phyloP scores from a whole-genome alignment of 179 eudicot genomes.

The Gypsophila paniculata region DNA sequence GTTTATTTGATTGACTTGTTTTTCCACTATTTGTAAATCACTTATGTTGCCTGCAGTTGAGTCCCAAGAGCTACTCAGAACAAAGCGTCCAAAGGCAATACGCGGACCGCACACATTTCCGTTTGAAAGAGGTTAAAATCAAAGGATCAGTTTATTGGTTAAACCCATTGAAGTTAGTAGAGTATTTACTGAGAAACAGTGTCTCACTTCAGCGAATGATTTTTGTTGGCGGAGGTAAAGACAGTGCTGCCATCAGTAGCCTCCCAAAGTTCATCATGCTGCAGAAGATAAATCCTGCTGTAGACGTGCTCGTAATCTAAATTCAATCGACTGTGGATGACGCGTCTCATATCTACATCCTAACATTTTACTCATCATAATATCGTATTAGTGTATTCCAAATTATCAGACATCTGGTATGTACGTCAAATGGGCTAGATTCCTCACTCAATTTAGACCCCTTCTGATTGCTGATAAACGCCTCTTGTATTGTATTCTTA shows the following conservation, averaged over 20 bases:
- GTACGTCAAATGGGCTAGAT: too few relatives aligned
- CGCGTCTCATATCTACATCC: too few relatives aligned
- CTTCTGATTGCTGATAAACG: too few relatives aligned
- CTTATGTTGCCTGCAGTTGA: background rate
- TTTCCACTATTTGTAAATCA: background rate
- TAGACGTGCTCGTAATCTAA: too few relatives aligned
- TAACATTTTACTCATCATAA: too few relatives aligned
- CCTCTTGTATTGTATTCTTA: too few relatives aligned
- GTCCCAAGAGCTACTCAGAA: background rate
- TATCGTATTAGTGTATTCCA: too few relatives aligned
- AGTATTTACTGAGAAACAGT: background rate
- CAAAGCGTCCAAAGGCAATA: background rate
- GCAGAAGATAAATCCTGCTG: background rate
- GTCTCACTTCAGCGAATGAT: background rate
- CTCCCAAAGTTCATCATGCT: background rate
- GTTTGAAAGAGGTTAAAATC: background rate
- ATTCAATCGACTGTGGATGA: too few relatives aligned
- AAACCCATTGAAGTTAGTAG: background rate
- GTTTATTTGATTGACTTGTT: too few relatives aligned
- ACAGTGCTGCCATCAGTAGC: background rate
- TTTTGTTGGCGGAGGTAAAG: conserved; percentile 2
- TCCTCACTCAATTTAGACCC: too few relatives aligned
- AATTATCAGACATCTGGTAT: too few relatives aligned
- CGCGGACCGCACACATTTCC: background rate
- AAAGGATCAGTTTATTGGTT: background rate